A percentile compares a stretch with the other conserved stretches of the same genome.
Evolutionary conservation across 192 early-diverging fungal species (phyloP).

Genomic region (Mortierella claussenii): DNA sequence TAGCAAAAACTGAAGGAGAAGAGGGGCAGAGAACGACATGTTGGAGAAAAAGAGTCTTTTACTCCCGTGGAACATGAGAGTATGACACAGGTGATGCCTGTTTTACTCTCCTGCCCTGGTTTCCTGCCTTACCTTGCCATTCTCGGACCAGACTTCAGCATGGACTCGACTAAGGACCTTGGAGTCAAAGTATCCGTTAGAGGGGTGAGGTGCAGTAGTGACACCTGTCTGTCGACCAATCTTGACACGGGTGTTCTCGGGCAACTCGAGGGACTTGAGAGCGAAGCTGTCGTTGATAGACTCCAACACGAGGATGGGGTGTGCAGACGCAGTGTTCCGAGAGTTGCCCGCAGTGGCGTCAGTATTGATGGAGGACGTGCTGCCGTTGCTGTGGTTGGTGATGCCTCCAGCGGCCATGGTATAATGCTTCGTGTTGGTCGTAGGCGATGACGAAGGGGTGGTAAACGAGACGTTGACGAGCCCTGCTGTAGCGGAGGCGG

Average conservation of each 20-base stretch:
- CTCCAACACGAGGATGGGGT: conserved; percentile 54
- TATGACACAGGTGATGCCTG: no score
- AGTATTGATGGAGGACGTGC: conserved; percentile 3
- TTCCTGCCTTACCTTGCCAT: conserved; percentile 73
- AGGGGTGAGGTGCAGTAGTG: conserved; percentile 65
- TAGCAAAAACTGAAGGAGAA: no score
- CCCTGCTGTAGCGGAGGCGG: conserved; percentile 8
- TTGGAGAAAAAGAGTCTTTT: no score
- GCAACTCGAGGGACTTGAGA: conserved; percentile 66
- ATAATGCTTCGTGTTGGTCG: not conserved
- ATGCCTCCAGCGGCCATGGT: not conserved
- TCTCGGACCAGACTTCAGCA: conserved; percentile 78
- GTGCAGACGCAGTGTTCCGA: not conserved
- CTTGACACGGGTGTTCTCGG: conserved; percentile 56
- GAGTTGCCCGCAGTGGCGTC: not conserved
- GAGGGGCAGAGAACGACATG: no score
- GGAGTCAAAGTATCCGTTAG: conserved; percentile 87
- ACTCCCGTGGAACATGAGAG: no score
- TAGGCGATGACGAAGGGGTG: conserved; percentile 20
- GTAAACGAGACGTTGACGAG: conserved; percentile 1
- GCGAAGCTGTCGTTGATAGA: conserved; percentile 58
- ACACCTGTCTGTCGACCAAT: conserved; percentile 77
- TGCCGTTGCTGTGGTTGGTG: not conserved
- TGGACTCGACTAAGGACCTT: conserved; percentile 83
- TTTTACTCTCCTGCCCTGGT: no score